phyloP scores from a whole-genome alignment of 768 basidiomycete genomes.

The Pluteus cervinus region DNA sequence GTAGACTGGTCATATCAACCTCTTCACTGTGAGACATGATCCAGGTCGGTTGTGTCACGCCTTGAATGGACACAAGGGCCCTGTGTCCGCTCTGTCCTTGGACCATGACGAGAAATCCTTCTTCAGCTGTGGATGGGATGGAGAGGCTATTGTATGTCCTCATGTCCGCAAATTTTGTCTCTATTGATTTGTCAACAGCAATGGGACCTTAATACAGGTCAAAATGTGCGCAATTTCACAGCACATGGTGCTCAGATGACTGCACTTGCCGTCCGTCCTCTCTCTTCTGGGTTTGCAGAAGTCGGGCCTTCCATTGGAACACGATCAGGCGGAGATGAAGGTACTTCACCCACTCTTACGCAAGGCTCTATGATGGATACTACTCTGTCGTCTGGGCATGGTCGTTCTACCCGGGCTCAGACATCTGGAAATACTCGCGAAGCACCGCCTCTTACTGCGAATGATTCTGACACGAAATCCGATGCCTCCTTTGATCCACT shows the following conservation, averaged over 20 bases:
- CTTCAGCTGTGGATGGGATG: constrained; percentile 94
- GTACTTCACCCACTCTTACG: too few relatives aligned
- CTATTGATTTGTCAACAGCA: constrained; percentile 48
- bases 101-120: constrained; percentile 79
- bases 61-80: constrained; percentile 70
- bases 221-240: constrained; percentile 67
- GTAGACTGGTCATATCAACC: constrained; percentile 88
- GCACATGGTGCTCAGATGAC: constrained; percentile 84
- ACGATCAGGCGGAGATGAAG: not conserved
- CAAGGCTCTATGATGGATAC: too few relatives aligned
- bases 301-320: constrained; percentile 10
- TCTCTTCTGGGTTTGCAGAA: constrained; percentile 29
- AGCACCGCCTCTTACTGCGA: constrained; percentile 8
- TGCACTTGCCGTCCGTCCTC: constrained; percentile 71
- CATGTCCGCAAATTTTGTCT: constrained; percentile 7
- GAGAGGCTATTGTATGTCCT: constrained; percentile 69
- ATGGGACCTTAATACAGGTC: constrained; percentile 96
- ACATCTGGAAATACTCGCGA: constrained; percentile 1
- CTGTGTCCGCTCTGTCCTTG: constrained; percentile 81
- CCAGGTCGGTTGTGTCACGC: constrained; percentile 74
- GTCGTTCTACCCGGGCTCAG: not conserved
- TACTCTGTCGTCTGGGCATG: not conserved
- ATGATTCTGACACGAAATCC: constrained; percentile 60
- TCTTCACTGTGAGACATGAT: constrained; percentile 90
- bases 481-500: constrained; percentile 83